Base-by-base conservation (phyloP, 345 rosid genomes). In the Hypericum perforatum region DNA sequence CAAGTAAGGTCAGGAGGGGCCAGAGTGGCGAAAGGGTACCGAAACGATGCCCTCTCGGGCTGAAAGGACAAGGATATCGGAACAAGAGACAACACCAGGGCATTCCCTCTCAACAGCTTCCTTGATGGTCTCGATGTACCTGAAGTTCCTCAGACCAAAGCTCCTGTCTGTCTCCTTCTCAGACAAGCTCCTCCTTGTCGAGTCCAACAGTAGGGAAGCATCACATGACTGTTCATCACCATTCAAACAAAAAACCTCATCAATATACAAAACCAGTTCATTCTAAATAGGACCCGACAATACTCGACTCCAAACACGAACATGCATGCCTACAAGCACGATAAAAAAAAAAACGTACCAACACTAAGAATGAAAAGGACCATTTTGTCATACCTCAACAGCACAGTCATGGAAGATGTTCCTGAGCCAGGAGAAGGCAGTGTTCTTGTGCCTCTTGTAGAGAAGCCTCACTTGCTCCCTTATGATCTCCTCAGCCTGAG, bases 351-450 rank as follows among this genome's bases (percentile, higher is more conserved):
- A 3, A 52, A 47, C 36, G 40, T 2, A 7, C 15, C 5, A 36
- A 44, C 44, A 43, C n/a, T 7, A 7, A 45, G 9, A 6, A 12
- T 8, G 10, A 1, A 7, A 5, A 38, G 5, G 4, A 7, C 3
- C 7, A 39, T 7, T 8, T 7, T 0, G 0, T 38, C n/a, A 39
- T 51, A 90, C 97, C 94, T 90, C 67, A 52, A 91, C 96, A 68
- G 81, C 92, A 60, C 98, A 91, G 81, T 91, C 98, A 67, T 91
- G 96, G 90, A 91, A 91, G 77, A 91, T 85, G 86, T 82, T 91
- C 69, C 98, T 78, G 8, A 91, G 82, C 98, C 98, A 91, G 47
- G 98, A 91, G 69, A 91, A 91, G n/a, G 98, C 98, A 8, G 98
- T 91, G 88, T 91, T 91, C 82, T 91, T 91, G 88, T 91, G 96